Evolutionary conservation across 345 rosid species (phyloP), one percentile per base, ranked within the genome.

Genomic region (Raphanus sativus): DNA sequence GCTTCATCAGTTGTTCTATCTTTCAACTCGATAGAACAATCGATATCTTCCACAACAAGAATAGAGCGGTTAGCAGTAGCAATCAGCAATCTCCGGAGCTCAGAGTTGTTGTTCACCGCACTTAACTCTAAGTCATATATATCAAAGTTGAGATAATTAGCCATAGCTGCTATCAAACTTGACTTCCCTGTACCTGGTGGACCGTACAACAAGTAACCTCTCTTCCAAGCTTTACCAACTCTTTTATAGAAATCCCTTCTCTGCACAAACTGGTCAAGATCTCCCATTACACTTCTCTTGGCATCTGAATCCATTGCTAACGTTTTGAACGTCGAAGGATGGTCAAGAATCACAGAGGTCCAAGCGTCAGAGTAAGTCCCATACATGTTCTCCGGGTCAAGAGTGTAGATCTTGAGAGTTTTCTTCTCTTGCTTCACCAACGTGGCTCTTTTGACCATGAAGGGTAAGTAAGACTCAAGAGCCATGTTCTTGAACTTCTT

Each of bases 351-450:
- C 56, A 50, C 56, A 50, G 90, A 72, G 30, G 65, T 77, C 94
- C 91, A 91, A 0, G 70, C 84, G 8, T 86, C 85, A 1, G 83
- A 70, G 69, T 83, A 65, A 76, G 76, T 81, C 11, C 85, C 81
- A 13, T 82, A 85, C 77, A 84, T 76, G 69, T 75, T 70, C 2
- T 84, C 78, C 0, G 67, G 9, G 29, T 78, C 77, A 30, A 83
- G 77, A 2, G 89, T 87, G 77, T 79, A 84, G 77, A 91, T 80
- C 83, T 85, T 89, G 56, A 85, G 73, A 0, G 85, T 85, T 83
- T 86, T 90, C 77, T 55, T 79, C 75, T 81, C 84, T 70, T 76
- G 87, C 66, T 50, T 68, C 55, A 86, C 11, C 2, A 79, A 62
- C 32, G 80, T 79, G 6, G 90, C 89, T 74, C 80, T 76, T 70